phyloP scores from a whole-genome alignment of 129 eudicot species.

The Artemisia argyi region DNA sequence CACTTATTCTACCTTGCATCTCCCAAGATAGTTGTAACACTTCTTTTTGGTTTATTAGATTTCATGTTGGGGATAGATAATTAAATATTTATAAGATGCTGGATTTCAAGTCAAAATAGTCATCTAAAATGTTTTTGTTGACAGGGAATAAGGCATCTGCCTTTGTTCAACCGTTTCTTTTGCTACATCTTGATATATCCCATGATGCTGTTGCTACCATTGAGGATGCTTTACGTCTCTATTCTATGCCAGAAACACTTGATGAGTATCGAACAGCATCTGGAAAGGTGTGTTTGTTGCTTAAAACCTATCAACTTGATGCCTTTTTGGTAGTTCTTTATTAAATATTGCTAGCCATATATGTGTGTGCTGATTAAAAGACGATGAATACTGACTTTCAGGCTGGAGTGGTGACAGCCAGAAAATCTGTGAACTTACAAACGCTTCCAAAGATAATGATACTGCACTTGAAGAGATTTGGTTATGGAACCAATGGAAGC shows the following conservation, averaged over 20 bases:
- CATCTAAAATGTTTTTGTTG: constrained; percentile 2
- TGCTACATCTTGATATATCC: constrained; percentile 95
- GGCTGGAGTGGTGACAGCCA: constrained; percentile 83
- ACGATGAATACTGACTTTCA: constrained; percentile 36
- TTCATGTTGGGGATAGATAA: not conserved
- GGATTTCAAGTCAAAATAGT: not conserved
- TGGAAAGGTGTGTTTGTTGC: constrained; percentile 51
- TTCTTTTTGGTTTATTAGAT: not conserved
- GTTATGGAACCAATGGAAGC: constrained; percentile 84
- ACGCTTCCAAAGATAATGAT: constrained; percentile 83
- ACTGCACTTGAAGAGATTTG: constrained; percentile 82
- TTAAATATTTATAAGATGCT: no score
- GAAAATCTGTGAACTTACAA: constrained; percentile 75
- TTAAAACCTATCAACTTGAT: not conserved
- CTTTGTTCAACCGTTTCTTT: constrained; percentile 85
- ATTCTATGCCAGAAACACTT: constrained; percentile 85
- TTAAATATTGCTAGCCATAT: not conserved
- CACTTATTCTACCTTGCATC: no score
- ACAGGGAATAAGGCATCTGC: constrained; percentile 92
- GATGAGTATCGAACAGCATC: constrained; percentile 63
- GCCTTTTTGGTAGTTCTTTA: not conserved
- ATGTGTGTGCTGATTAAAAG: not conserved
- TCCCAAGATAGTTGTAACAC: not conserved
- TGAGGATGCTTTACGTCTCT: constrained; percentile 80
- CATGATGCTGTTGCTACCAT: constrained; percentile 72